Evolutionary conservation across 495 filamentous ascomycete genomes (phyloP), one percentile per base, ranked within the genome.

Genomic region (Penicillium cataractarum): DNA sequence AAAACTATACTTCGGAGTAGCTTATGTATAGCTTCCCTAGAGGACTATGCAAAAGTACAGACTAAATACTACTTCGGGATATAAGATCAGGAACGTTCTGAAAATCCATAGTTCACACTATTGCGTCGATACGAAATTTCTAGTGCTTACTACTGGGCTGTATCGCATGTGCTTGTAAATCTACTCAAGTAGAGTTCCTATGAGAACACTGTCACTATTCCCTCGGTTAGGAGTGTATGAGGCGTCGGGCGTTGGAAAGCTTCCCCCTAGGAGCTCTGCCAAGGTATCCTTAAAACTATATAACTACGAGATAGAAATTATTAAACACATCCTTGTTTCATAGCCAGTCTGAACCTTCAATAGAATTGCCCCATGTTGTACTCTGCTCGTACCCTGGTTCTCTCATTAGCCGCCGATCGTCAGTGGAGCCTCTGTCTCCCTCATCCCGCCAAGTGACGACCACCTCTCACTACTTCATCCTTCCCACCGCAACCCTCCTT

Each of bases 351-450:
- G 42, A n/a, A n/a, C n/a, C n/a, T n/a, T n/a, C n/a, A n/a, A 46
- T 46, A 46, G 19, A 22, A 46, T 24, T 39, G 52, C 52, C 49
- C 58, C 58, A 63, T 58, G 60, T 39, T 22, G 50, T 32, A 35
- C 58, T 26, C 58, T 66, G 49, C 50, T 37, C 52, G 58, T 61
- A 62, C 65, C 65, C 57, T 65, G 53, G 71, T 64, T 72, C 66
- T 67, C 24, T 33, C 31, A 54, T 74, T 74, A 78, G 69, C 72
- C 72, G 76, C 74, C 67, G 76, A 79, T 79, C 76, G 74, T 66
- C 72, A 72, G 72, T 76, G 76, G 75, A 76, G 74, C 74, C 75
- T 71, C 35, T 44, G 35, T 56, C 55, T 60, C 68, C 58, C 51
- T 64, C 70, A 71, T 76, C 74, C 74, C 74, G 70, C 74, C 72